Evolutionary conservation across 179 eudicot genomes (phyloP), one percentile per base, ranked within the genome.

Genomic region (Patellifolia procumbens): DNA sequence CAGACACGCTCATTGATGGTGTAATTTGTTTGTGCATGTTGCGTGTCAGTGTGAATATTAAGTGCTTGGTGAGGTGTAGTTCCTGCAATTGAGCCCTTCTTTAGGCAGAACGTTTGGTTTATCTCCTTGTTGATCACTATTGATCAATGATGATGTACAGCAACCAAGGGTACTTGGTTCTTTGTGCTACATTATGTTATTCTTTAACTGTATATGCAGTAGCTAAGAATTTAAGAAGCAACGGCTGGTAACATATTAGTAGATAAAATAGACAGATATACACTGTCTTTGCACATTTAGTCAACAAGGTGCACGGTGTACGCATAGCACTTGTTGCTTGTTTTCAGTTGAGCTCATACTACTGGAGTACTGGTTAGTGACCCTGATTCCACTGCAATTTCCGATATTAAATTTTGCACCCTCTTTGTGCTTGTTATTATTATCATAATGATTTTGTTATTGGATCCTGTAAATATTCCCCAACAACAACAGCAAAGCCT

Each of bases 121-220:
- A 37, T 3, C 24, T 56, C 32, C 15, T 8, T 64, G 46, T 45
- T 67, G 10, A 67, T 24, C 43, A 51, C 43, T 24, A 13, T 5
- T 45, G 20, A 26, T 43, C 11, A 12, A 15, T 24, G 32, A 24
- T 22, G 35, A 12, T 24, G 53, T 67, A 13, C 32, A 12, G 13
- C 45, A 34, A 60, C 11, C 64, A n/a, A 65, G 70, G 37, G 49
- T n/a, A 35, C 22, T 26, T 68, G 73, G 58, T 46, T 68, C 16
- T 61, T 13, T 68, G 35, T 46, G 59, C 16, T 49, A 2, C 12
- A 34, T 15, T 37, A 12, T 64, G 26, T 49, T 17, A 17, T 70
- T 29, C 43, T 26, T 20, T 24, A 49, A 51, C 59, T 49, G 43
- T 69, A 17, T 32, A 32, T 49, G 26, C n/a, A 49, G 19, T 16